These are phyloP conservation scores for Discostella stelligeroides DNA, from an alignment of 108 stramenopile genomes.

Conservation along the genomic window DNA sequence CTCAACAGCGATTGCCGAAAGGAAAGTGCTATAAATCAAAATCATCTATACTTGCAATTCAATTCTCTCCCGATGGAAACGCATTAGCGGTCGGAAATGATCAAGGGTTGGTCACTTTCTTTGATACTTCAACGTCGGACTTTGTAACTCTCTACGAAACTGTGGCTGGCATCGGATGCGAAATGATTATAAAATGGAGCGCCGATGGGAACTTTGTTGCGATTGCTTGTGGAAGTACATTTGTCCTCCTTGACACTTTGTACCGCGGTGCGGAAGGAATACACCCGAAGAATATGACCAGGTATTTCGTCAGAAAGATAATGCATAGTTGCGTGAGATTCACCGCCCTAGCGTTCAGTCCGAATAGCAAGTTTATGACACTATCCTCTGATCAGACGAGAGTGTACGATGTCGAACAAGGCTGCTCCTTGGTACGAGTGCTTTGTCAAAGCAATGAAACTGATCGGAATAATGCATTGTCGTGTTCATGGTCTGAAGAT, in stretches of 20 bases:
- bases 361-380: slow-evolving; percentile 56
- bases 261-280: slow-evolving; percentile 13
- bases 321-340: slow-evolving; percentile 51
- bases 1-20: slow-evolving; percentile 52
- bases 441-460: slow-evolving; percentile 21
- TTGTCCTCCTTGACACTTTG: slow-evolving; percentile 57
- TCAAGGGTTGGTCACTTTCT: slow-evolving; percentile 68
- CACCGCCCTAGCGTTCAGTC: slow-evolving; percentile 51
- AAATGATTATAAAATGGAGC: slow-evolving; percentile 69
- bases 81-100: slow-evolving; percentile 70
- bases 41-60: slow-evolving; percentile 58
- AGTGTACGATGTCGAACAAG: slow-evolving; percentile 51
- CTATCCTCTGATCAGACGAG: slow-evolving; percentile 48
- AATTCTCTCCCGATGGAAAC: slow-evolving; percentile 67
- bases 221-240: slow-evolving; percentile 50
- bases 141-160: slow-evolving; percentile 66
- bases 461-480: no score
- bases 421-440: slow-evolving; percentile 38
- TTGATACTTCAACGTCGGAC: slow-evolving; percentile 47
- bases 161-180: slow-evolving; percentile 51
- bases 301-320: slow-evolving; percentile 61
- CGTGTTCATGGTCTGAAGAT: slow-evolving; percentile 63
- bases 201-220: slow-evolving; percentile 55
- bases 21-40: slow-evolving; percentile 61
- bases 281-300: slow-evolving; percentile 33